These are phyloP conservation scores for Blastobotrys arbuscula DNA, from an alignment of 1,139 yeast species.

Conservation along the genomic window DNA sequence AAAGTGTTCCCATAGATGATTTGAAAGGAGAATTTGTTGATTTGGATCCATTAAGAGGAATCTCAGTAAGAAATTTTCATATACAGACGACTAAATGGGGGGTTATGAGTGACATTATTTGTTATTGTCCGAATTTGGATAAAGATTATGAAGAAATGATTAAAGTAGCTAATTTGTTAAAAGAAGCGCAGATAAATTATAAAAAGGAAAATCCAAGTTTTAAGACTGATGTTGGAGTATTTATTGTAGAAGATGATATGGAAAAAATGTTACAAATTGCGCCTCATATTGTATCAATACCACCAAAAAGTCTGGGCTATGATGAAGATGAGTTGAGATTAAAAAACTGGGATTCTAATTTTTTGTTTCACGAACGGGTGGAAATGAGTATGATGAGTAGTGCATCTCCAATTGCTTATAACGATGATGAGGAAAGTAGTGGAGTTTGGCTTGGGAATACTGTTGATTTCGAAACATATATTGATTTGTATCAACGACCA, in stretches of 20 bases:
- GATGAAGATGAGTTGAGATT: slow-evolving; percentile 29
- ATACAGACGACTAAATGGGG: slow-evolving; percentile 71
- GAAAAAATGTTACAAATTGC: slow-evolving; percentile 22
- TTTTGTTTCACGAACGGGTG: slow-evolving; percentile 65
- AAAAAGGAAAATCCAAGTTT: slow-evolving; percentile 15
- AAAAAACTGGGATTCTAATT: slow-evolving; percentile 68
- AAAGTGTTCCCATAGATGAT: background rate
- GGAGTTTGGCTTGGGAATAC: slow-evolving; percentile 75
- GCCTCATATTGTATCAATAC: slow-evolving; percentile 29
- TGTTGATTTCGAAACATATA: slow-evolving; percentile 42
- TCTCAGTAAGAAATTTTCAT: slow-evolving; percentile 68
- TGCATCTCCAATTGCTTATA: slow-evolving; percentile 50
- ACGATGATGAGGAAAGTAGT: slow-evolving; percentile 13
- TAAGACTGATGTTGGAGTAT: slow-evolving; percentile 20
- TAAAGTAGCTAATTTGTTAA: slow-evolving; percentile 22
- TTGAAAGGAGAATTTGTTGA: slow-evolving; percentile 17
- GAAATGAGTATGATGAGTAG: slow-evolving; percentile 82
- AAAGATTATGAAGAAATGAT: slow-evolving; percentile 27
- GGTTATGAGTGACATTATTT: slow-evolving; percentile 59
- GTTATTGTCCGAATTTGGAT: slow-evolving; percentile 44
- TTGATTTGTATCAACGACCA: slow-evolving; percentile 17
- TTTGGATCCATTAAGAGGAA: slow-evolving; percentile 57
- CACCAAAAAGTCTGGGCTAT: slow-evolving; percentile 20
- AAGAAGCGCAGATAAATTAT: slow-evolving; percentile 25
- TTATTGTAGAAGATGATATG: slow-evolving; percentile 24